Conservation (phyloP, 2,329 filamentous ascomycete species). For the Sporothrix globosa region DNA sequence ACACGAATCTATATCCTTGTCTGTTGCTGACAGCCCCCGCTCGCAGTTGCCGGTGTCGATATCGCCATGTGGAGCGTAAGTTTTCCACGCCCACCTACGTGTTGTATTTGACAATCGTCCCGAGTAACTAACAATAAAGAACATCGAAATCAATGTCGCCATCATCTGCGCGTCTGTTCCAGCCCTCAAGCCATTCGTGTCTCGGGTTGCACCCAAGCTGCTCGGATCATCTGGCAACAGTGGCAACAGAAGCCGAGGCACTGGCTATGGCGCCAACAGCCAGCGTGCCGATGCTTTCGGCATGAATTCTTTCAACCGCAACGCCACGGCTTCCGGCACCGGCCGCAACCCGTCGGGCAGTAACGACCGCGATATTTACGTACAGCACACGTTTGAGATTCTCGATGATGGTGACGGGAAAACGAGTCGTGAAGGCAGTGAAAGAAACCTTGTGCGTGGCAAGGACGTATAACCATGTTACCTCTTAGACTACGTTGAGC, state of each 20-base stretch:
- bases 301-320: constrained; percentile 21
- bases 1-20: background rate
- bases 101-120: too few relatives aligned
- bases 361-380: constrained; percentile 7
- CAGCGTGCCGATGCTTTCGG: background rate
- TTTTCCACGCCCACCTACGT: background rate
- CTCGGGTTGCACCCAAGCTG: background rate
- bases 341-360: constrained; percentile 7
- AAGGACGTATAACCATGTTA: background rate
- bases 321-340: constrained; percentile 14
- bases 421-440: constrained; percentile 12
- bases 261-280: background rate
- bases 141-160: constrained; percentile 18
- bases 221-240: constrained; percentile 11
- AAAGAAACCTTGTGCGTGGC: constrained; percentile 2
- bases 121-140: background rate
- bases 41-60: constrained; percentile 1
- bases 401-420: constrained; percentile 12
- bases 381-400: constrained; percentile 18
- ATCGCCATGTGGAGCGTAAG: constrained; percentile 24
- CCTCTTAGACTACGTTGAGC: background rate
- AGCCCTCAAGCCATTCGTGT: background rate
- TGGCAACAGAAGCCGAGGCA: background rate
- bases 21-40: background rate
- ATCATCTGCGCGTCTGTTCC: constrained; percentile 10